Base-by-base conservation (phyloP, 192 early-diverging fungal species). In the Backusella parvicylindrica region DNA sequence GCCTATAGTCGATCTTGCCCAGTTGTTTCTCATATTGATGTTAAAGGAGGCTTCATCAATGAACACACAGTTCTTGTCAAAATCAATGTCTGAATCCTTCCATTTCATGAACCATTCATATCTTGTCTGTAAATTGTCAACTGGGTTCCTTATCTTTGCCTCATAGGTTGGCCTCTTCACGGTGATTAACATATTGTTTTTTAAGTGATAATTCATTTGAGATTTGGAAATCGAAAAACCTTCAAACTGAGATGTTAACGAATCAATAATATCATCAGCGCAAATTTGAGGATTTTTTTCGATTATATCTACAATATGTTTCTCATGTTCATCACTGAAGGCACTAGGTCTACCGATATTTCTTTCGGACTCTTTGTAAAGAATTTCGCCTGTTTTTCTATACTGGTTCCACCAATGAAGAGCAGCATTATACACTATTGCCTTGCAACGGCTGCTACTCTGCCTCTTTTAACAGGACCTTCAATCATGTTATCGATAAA, bases 241-340 rank as follows among this genome's bases (percentile, higher is more conserved):
- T 40, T 56, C 50, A 56, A 56, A 56, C 50, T 56, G 50, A 21
- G 50, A 56, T 13, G 15, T 56, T 26, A 56, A 26, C 4, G 50
- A 56, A 56, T 56, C 66, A 68, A 40, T 68, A 38, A 68, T 68
- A 37, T 40, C 66, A 68, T 26, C 66, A 68, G 66, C 66, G 37
- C 66, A 68, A 8, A 68, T 2, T 40, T 40, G 35, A 35, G 66
- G 13, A 21, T 56, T 26, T 56, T 56, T 56, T 26, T 56, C 50
- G 15, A 56, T 56, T 56, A 16, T 16, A 21, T 68, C 35, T 40
- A 35, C 4, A 68, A 68, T 68, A 40, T 68, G 35, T 40, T 68
- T 1, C 13, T 68, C 66, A 26, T 68, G n/a, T 40, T 68, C 35
- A 38, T 38, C 35, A 68, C 32, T 68, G 33, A 68, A 68, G 6